These are phyloP conservation scores for Onygena corvina DNA, from an alignment of 2,329 filamentous ascomycete genomes.

Conservation along the genomic window DNA sequence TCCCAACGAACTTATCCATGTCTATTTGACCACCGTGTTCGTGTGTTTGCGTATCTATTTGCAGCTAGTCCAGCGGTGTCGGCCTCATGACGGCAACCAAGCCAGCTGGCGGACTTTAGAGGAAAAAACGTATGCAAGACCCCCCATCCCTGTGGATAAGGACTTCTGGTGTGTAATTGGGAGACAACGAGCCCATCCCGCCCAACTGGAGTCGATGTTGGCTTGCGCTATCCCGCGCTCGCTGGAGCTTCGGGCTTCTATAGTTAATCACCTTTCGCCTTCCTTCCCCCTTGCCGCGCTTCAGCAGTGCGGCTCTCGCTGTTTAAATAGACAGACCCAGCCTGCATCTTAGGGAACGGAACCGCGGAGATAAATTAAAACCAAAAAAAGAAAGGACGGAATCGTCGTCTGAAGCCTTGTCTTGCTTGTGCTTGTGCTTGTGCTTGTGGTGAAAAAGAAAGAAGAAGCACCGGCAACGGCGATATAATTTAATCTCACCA, in stretches of 20 bases:
- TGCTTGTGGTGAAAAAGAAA: not conserved
- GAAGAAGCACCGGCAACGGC: too few species aligned
- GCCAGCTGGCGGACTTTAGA: too few species aligned
- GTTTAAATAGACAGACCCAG: not conserved
- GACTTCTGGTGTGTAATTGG: conserved; percentile 2
- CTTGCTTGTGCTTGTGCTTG: too few species aligned
- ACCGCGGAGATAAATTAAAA: too few species aligned
- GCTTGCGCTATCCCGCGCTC: not conserved
- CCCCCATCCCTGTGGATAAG: not conserved
- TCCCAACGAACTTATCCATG: not conserved
- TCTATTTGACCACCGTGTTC: not conserved
- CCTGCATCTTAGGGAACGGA: not conserved
- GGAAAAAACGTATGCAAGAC: too few species aligned
- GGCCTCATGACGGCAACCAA: not conserved
- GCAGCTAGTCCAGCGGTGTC: not conserved
- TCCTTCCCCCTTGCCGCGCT: not conserved
- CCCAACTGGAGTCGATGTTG: too few species aligned
- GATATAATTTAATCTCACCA: too few species aligned
- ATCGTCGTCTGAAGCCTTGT: too few species aligned
- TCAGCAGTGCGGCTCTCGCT: conserved; percentile 1
- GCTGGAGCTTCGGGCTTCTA: not conserved
- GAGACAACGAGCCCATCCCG: too few species aligned
- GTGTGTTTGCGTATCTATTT: not conserved
- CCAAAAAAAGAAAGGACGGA: not conserved
- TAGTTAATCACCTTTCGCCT: not conserved